Evolutionary conservation across 768 basidiomycete genomes (phyloP), one percentile per base, ranked within the genome.

Genomic region (Amanita inopinata): DNA sequence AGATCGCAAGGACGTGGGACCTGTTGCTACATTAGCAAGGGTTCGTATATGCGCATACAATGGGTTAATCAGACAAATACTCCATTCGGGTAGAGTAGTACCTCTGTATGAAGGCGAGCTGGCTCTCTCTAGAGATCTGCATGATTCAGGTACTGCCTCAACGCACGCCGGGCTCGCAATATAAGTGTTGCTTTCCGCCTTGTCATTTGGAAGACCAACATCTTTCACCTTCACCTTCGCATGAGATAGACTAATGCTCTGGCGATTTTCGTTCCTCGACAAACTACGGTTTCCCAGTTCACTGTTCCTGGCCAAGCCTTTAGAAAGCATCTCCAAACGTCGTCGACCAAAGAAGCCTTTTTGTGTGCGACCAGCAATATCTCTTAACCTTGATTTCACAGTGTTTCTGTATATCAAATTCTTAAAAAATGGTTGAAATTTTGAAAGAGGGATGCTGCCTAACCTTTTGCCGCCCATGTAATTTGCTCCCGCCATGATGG

Each of bases 401-500:
- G 67, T 65, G 52, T 75, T 83, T 51, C 83, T 84, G 43, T 28
- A 7, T 37, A 43, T 18, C 28, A 43, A n/a, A 24, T n/a, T n/a
- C n/a, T n/a, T n/a, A n/a, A n/a, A n/a, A n/a, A n/a, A n/a, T n/a
- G n/a, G n/a, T n/a, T 31, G 7, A 5, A 5, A 27, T 18, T 35
- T n/a, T 3, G 5, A 32, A 28, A 20, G 5, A 39, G 40, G 12
- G 5, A 31, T 20, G 2, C 23, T 34, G 18, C 23, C 38, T 41
- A 19, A 78, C 81, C 78, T 68, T 61, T 74, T 80, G 9, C 82
- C 82, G 17, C 82, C 82, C 80, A 81, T 83, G 48, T 83, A 84
- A 51, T 84, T 84, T 22, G 80, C 82, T 4, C 82, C 81, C 15
- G 62, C 61, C 80, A 82, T 80, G 39, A 4, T 49, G 14, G 20